Evolutionary conservation across 306 rosid species (phyloP).

Genomic region (Carpinus fangiana): DNA sequence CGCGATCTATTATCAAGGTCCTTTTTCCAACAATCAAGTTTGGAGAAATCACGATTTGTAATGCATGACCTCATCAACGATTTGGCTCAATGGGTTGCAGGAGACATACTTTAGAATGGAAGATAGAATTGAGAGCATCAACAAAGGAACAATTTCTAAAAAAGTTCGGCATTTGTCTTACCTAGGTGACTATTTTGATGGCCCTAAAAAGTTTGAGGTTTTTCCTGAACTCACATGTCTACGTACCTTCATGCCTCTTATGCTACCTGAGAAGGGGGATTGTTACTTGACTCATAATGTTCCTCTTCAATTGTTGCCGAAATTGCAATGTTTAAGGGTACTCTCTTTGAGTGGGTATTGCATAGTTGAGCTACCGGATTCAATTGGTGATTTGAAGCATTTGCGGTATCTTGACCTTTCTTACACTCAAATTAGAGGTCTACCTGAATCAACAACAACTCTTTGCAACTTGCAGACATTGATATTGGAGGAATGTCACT

Average conservation of each 20-base stretch:
- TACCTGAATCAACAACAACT: background rate
- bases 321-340: background rate
- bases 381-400: background rate
- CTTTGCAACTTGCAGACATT: constrained; percentile 12
- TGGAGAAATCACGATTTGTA: background rate
- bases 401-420: constrained; percentile 9
- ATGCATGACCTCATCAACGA: constrained; percentile 20
- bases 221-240: constrained; percentile 19
- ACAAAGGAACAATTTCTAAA: background rate
- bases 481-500: background rate
- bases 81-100: background rate
- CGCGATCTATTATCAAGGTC: background rate
- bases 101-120: fast-evolving
- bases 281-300: background rate
- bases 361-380: background rate
- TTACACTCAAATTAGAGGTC: fast-evolving
- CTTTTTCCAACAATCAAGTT: background rate
- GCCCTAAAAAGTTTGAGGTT: background rate
- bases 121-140: fast-evolving
- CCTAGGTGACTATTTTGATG: background rate
- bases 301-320: background rate
- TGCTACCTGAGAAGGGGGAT: constrained; percentile 30
- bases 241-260: constrained; percentile 56
- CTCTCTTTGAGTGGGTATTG: background rate
- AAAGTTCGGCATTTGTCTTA: background rate